Base-by-base conservation (phyloP, 2,329 filamentous ascomycete genomes). In the Eutypa lata region DNA sequence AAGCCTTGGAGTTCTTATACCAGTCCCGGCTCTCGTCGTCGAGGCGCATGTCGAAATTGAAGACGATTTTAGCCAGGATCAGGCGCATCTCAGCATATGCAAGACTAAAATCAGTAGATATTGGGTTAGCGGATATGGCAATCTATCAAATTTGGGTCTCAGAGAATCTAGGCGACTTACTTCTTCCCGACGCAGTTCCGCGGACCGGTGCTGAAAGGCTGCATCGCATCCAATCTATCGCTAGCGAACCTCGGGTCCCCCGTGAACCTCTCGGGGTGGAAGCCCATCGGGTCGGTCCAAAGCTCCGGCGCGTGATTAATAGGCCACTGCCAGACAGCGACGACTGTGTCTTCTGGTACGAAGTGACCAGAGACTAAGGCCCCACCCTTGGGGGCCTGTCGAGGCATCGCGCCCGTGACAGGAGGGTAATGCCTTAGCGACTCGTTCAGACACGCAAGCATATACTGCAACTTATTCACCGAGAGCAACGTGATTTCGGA, bases 361-460 rank as follows among this genome's bases (percentile, higher is more conserved):
- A 50, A 60, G 19, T 57, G 45, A 0, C 61, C 64, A 24, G 57
- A 53, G 18, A 65, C 40, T 2, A 47, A 26, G 7, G 47, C 49
- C 2, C 59, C 62, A 31, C 51, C 54, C 26, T 48, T 47, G 13
- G 57, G 54, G 24, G 53, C 53, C 21, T 56, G n/a, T 2, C 67
- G 58, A 1, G 68, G 65, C n/a, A 70, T 35, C 0, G 63, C 63
- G 14, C 53, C 55, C 0, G 66, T 53, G 0, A 66, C 62, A 0
- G 70, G 67, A 2, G 71, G 71, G 49, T 71, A 72, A 50, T 66
- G 53, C 2, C 72, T 62, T 8, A 73, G 57, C 1, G 63, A 56
- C 52, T 74, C 72, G 43, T 73, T 65, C 1, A 73, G 56, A 22
- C 67, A 68, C 3, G 67, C 72, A 6, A 66, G 57, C 33, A 74